These are phyloP conservation scores for Orbilia oligospora DNA, from an alignment of 2,329 filamentous ascomycete genomes.

Conservation along the genomic window DNA sequence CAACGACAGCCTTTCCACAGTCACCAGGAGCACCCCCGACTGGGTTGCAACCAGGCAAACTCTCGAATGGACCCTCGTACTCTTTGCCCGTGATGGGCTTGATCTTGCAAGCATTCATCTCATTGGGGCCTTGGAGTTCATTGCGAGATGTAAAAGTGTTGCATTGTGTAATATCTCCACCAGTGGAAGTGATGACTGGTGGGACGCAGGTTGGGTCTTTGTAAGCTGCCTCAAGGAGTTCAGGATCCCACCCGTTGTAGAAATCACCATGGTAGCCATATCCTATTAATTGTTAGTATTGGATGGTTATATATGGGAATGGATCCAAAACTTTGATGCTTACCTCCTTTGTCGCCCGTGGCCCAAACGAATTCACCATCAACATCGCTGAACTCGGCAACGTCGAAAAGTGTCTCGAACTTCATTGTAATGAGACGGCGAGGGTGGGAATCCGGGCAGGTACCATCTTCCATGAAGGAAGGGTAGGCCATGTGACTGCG, in stretches of 20 bases:
- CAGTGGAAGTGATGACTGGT: conserved; percentile 19
- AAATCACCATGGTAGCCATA: conserved; percentile 73
- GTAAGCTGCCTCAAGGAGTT: conserved; percentile 67
- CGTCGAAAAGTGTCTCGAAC: conserved; percentile 88
- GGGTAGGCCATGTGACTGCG: conserved; percentile 82
- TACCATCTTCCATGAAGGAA: conserved; percentile 80
- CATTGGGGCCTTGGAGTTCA: conserved; percentile 36
- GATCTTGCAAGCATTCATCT: conserved; percentile 45
- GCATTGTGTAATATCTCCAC: conserved; percentile 40
- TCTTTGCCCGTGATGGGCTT: conserved; percentile 19
- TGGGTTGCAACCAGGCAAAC: conserved; percentile 73
- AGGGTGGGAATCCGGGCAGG: conserved; percentile 79
- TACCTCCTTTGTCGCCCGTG: conserved; percentile 83
- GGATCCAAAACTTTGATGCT: conserved; percentile 62
- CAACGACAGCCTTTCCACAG: conserved; percentile 24
- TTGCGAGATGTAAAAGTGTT: conserved; percentile 34
- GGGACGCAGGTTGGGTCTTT: conserved; percentile 61
- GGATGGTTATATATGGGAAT: not conserved
- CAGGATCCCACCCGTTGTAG: conserved; percentile 69
- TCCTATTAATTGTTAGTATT: conserved; percentile 65
- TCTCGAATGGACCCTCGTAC: conserved; percentile 59
- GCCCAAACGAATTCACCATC: conserved; percentile 80
- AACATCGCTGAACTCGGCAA: conserved; percentile 73
- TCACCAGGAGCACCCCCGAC: conserved; percentile 43
- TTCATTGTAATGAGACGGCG: conserved; percentile 81